Evolutionary conservation across 192 early-diverging fungal genomes (phyloP).

Genomic region (Kickxella alabastrina): DNA sequence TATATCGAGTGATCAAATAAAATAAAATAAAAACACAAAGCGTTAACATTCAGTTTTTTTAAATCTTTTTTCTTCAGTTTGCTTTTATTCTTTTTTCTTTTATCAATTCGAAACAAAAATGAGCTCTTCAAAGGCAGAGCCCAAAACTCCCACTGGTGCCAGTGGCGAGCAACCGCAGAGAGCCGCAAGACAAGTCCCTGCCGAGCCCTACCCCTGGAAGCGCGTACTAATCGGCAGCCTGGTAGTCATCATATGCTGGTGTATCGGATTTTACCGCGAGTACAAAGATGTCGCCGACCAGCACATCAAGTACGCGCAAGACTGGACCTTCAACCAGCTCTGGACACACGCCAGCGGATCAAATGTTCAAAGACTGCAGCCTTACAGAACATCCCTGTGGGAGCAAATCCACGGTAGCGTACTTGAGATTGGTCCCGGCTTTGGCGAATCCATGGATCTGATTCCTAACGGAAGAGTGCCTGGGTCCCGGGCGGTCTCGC

Average conservation of each 20-base stretch:
- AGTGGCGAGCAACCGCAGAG: too few relatives aligned
- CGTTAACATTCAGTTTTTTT: too few relatives aligned
- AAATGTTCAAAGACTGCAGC: slow-evolving; percentile 9
- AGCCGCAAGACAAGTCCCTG: too few relatives aligned
- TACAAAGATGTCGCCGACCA: slow-evolving; percentile 5
- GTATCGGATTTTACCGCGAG: slow-evolving; percentile 20
- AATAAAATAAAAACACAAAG: too few relatives aligned
- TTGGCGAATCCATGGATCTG: slow-evolving; percentile 20
- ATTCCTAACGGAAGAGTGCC: slow-evolving; percentile 4
- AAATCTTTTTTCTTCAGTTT: too few relatives aligned
- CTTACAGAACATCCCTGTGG: slow-evolving; percentile 20
- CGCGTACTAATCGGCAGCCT: slow-evolving; percentile 16
- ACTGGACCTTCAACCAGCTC: slow-evolving; percentile 30
- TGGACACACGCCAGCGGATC: slow-evolving; percentile 18
- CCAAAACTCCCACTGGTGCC: too few relatives aligned
- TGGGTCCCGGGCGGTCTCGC: not conserved
- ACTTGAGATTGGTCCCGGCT: slow-evolving; percentile 32
- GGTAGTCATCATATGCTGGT: slow-evolving; percentile 18
- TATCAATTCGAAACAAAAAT: too few relatives aligned
- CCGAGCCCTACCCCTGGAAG: slow-evolving; percentile 28
- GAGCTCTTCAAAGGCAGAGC: too few relatives aligned
- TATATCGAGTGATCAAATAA: too few relatives aligned
- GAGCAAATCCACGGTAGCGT: slow-evolving; percentile 26
- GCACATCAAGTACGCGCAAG: slow-evolving; percentile 7
- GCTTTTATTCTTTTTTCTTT: too few relatives aligned